Conservation (phyloP, 345 rosid species). For the Mangifera indica region DNA sequence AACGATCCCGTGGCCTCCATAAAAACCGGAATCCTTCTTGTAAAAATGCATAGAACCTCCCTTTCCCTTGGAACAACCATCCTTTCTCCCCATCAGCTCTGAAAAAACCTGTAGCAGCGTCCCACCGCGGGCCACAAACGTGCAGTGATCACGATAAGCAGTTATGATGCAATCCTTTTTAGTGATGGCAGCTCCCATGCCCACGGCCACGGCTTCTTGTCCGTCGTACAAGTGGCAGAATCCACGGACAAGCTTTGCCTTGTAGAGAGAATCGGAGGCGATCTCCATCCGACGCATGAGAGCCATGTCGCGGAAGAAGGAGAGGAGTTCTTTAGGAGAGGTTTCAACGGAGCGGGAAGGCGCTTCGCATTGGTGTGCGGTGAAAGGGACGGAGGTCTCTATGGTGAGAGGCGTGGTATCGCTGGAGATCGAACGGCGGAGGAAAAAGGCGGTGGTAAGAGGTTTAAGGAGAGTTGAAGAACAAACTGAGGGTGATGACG, state of each 20-base stretch:
- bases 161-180: constrained; percentile 84
- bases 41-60: constrained; percentile 99
- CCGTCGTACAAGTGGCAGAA: constrained; percentile 99
- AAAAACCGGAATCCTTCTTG: constrained; percentile 75
- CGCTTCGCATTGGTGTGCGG: constrained; percentile 72
- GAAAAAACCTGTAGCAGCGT: constrained; percentile 64
- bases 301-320: constrained; percentile 84
- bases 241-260: constrained; percentile 96
- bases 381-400: constrained; percentile 90
- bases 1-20: constrained; percentile 96
- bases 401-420: constrained; percentile 65
- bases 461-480: constrained; percentile 39
- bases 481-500: constrained; percentile 29
- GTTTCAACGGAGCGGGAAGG: constrained; percentile 86
- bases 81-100: constrained; percentile 93
- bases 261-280: constrained; percentile 96
- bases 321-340: constrained; percentile 54
- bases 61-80: constrained; percentile 82
- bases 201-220: constrained; percentile 90
- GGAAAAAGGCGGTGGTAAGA: constrained; percentile 28
- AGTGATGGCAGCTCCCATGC: constrained; percentile 94
- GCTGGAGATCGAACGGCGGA: constrained; percentile 70
- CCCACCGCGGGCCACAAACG: constrained; percentile 82
- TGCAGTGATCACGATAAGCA: constrained; percentile 91
- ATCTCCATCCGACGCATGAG: constrained; percentile 94